Evolutionary conservation across 2,329 filamentous ascomycete genomes (phyloP).

Genomic region (Dendrostoma leiphaemia): DNA sequence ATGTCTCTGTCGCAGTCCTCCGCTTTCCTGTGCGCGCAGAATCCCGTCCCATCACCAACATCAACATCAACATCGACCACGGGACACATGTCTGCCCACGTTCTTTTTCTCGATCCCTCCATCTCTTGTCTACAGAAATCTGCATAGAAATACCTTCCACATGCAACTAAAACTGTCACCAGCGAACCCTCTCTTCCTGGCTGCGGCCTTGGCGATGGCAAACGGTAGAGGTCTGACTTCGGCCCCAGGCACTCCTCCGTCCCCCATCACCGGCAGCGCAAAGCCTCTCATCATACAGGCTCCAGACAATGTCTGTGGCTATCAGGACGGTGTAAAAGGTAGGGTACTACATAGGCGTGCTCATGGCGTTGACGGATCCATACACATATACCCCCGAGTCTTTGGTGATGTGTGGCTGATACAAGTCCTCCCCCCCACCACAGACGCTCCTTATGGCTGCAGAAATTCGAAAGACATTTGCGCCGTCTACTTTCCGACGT

Average conservation of each 20-base stretch:
- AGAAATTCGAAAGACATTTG: not conserved
- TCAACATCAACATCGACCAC: not conserved
- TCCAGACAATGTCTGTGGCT: constrained; percentile 7
- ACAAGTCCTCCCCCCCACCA: not conserved
- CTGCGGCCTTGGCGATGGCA: not conserved
- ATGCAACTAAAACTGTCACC: too few species aligned
- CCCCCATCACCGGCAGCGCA: not conserved
- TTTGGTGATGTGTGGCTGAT: not conserved
- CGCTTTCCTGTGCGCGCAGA: not conserved
- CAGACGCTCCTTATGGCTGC: not conserved
- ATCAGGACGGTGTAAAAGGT: constrained; percentile 1
- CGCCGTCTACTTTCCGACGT: constrained; percentile 11
- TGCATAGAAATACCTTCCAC: too few species aligned
- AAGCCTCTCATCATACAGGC: constrained; percentile 1
- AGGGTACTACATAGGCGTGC: too few species aligned
- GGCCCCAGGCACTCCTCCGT: not conserved
- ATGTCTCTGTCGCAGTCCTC: not conserved
- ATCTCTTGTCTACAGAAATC: too few species aligned
- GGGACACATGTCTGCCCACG: not conserved
- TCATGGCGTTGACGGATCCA: too few species aligned
- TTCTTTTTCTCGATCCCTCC: not conserved
- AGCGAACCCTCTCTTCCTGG: too few species aligned
- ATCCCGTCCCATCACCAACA: not conserved
- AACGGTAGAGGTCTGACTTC: not conserved
- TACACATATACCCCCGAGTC: not conserved